Evolutionary conservation across 129 eudicot species (phyloP).

Genomic region (Flaveria linearis): DNA sequence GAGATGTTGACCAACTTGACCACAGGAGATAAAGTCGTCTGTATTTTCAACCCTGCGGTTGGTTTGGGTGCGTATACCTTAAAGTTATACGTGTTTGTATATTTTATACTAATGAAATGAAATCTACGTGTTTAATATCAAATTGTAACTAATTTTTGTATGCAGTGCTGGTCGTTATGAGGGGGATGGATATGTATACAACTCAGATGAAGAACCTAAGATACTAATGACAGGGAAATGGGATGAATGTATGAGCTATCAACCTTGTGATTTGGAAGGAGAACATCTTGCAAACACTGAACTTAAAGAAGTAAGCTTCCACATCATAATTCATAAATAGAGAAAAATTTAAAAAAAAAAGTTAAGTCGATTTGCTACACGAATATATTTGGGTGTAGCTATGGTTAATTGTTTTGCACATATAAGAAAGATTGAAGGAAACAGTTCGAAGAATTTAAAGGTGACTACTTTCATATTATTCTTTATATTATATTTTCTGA

Average conservation of each 20-base stretch:
- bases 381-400: background rate
- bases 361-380: background rate
- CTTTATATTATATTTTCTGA: background rate
- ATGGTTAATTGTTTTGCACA: background rate
- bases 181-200: conserved; percentile 93
- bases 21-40: conserved; percentile 95
- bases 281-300: conserved; percentile 89
- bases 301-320: conserved; percentile 67
- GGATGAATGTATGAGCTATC: conserved; percentile 88
- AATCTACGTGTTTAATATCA: background rate
- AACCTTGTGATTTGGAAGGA: conserved; percentile 90
- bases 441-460: background rate
- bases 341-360: background rate
- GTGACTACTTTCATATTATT: background rate
- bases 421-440: background rate
- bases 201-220: conserved; percentile 87
- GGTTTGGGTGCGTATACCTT: conserved; percentile 71
- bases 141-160: background rate
- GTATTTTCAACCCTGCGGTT: conserved; percentile 94
- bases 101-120: background rate
- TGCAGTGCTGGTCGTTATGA: conserved; percentile 91
- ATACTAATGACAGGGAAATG: conserved; percentile 94
- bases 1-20: conserved; percentile 83
- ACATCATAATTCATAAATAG: background rate
- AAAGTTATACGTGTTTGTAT: background rate